A percentile compares a stretch with the other conserved stretches of the same genome.
These are phyloP conservation scores for Scenedesmus sp. DNA, from an alignment of 163 green algal species.

Conservation along the genomic window DNA sequence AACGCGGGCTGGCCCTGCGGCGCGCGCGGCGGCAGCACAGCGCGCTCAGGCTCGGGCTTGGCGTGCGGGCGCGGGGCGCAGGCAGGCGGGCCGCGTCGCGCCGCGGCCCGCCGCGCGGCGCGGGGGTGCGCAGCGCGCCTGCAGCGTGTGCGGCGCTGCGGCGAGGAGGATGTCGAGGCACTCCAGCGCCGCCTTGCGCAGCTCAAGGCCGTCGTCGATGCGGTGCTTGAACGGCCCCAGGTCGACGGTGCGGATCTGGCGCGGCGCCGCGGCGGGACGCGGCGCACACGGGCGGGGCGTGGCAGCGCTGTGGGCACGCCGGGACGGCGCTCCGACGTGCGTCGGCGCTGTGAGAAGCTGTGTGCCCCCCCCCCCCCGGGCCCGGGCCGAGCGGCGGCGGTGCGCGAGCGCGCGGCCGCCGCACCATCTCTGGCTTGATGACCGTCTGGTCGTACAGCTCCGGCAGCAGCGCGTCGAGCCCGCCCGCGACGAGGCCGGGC, in stretches of 20 bases:
- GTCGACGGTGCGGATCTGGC: slow-evolving; percentile 82
- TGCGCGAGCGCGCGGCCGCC: not conserved
- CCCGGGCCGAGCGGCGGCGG: no score
- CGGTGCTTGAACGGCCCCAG: slow-evolving; percentile 97
- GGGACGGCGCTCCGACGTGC: no score
- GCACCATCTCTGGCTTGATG: slow-evolving; percentile 70
- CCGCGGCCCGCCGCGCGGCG: no score
- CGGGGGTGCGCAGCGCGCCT: not conserved
- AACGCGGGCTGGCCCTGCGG: slow-evolving; percentile 48
- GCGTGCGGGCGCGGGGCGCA: no score
- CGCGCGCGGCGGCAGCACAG: not conserved
- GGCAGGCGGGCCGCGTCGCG: no score
- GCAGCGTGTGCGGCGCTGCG: slow-evolving; percentile 16
- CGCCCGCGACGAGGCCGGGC: slow-evolving; percentile 72
- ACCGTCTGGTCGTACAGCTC: slow-evolving; percentile 87
- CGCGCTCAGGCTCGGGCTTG: no score
- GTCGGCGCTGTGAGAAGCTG: no score
- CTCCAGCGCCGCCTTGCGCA: slow-evolving; percentile 94
- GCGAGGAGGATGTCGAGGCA: slow-evolving; percentile 91
- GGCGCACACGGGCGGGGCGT: no score
- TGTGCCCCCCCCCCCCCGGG: no score
- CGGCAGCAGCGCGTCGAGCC: slow-evolving; percentile 80
- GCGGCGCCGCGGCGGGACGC: no score
- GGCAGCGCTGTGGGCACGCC: no score
- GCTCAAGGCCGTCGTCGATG: slow-evolving; percentile 97